Percentiles rank a stretch among this genome's conserved stretches.
phyloP scores from a whole-genome alignment of 177 flowering plant species.

The Vitis hybrid region DNA sequence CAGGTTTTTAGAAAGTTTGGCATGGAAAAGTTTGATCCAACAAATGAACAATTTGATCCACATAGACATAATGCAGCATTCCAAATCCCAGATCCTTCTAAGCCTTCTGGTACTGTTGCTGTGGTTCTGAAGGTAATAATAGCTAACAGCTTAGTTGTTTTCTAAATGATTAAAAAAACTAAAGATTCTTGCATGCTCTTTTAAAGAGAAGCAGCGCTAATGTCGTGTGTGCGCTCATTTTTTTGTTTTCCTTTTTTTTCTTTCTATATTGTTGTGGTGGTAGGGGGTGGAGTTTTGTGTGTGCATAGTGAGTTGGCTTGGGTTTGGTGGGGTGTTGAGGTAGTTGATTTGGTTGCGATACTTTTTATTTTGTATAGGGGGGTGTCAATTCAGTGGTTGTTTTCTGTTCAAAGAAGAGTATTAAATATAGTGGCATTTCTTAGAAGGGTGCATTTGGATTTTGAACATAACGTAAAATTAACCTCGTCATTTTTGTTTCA shows the following conservation, averaged over 20 bases:
- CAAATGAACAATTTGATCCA: constrained; percentile 87
- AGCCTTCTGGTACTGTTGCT: constrained; percentile 77
- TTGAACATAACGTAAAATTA: too few species aligned
- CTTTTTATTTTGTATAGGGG: too few species aligned
- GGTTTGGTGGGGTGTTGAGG: too few species aligned
- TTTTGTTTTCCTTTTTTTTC: background rate
- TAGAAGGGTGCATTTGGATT: too few species aligned
- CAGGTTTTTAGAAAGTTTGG: constrained; percentile 87
- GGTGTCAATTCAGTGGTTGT: too few species aligned
- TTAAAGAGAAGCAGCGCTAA: background rate
- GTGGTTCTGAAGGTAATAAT: constrained; percentile 74
- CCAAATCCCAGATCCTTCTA: constrained; percentile 78
- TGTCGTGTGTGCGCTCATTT: background rate
- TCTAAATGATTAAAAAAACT: background rate
- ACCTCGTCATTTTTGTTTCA: too few species aligned
- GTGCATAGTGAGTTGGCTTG: too few species aligned
- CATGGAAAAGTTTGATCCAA: constrained; percentile 71
- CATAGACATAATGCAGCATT: constrained; percentile 83
- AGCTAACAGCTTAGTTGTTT: background rate
- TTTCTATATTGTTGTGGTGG: too few species aligned
- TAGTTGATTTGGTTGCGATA: too few species aligned
- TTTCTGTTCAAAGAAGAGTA: too few species aligned
- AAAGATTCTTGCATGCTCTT: background rate
- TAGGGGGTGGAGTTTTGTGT: too few species aligned
- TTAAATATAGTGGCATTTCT: too few species aligned